Evolutionary conservation across 1,139 yeast genomes (phyloP).

Genomic region (Geotrichum macrosporum): DNA sequence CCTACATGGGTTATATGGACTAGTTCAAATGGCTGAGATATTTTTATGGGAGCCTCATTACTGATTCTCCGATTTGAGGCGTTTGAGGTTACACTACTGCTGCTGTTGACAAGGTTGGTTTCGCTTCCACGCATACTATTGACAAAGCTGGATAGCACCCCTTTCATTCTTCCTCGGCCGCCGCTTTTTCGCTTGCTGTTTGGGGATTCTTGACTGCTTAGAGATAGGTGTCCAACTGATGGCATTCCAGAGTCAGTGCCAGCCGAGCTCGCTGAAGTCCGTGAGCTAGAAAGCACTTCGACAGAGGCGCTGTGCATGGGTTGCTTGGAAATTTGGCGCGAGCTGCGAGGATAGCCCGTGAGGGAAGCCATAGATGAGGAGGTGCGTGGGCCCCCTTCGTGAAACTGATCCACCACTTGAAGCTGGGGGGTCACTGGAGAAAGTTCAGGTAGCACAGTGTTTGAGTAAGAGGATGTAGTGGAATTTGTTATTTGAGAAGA

Average conservation of each 20-base stretch:
- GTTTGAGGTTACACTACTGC: no score
- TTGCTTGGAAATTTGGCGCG: constrained; percentile 11
- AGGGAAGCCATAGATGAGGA: constrained; percentile 14
- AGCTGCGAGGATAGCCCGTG: constrained; percentile 12
- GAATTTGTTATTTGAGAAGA: constrained; percentile 30
- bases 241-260: constrained; percentile 13
- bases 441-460: constrained; percentile 2
- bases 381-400: constrained; percentile 1
- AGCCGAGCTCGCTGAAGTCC: constrained; percentile 14
- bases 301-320: constrained; percentile 13
- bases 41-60: constrained; percentile 44
- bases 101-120: no score
- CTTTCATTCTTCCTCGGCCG: constrained; percentile 40
- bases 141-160: constrained; percentile 49
- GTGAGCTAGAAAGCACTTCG: constrained; percentile 14
- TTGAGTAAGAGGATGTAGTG: constrained; percentile 11
- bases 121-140: constrained; percentile 41
- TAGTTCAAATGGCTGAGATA: constrained; percentile 85
- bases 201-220: constrained; percentile 12
- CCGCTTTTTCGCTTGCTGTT: constrained; percentile 31
- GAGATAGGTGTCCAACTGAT: constrained; percentile 17
- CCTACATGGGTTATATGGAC: constrained; percentile 94
- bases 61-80: constrained; percentile 15
- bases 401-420: constrained; percentile 21
- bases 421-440: constrained; percentile 25